Evolutionary conservation across 495 filamentous ascomycete species (phyloP).

Genomic region (Aspergillus saccharolyticus): DNA sequence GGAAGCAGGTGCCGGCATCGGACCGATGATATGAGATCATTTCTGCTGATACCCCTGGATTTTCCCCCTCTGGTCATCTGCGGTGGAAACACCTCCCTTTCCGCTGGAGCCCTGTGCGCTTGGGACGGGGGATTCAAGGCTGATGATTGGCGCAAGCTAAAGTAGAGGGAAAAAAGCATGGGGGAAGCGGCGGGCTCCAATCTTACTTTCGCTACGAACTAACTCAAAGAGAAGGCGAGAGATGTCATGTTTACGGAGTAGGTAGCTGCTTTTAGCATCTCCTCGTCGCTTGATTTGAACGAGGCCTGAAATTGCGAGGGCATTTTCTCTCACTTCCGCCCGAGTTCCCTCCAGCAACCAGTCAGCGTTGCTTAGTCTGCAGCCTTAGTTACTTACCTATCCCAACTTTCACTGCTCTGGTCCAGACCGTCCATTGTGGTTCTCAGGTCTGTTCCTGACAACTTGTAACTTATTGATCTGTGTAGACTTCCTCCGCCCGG

Average conservation of each 20-base stretch:
- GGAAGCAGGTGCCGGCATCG: background rate
- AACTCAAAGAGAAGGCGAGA: background rate
- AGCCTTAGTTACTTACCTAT: conserved; percentile 18
- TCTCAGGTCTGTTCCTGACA: conserved; percentile 4
- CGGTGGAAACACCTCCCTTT: background rate
- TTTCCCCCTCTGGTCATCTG: background rate
- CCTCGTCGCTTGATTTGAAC: background rate
- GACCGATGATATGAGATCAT: background rate
- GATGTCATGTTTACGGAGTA: background rate
- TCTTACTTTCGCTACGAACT: background rate
- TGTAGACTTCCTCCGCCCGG: background rate
- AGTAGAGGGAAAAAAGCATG: background rate
- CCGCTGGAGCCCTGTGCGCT: background rate
- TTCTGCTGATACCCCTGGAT: background rate
- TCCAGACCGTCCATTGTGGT: conserved; percentile 17
- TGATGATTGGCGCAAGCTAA: background rate
- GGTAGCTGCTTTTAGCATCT: too few relatives aligned
- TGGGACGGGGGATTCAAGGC: background rate
- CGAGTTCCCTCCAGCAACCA: background rate
- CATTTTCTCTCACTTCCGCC: background rate
- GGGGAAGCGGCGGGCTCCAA: too few relatives aligned
- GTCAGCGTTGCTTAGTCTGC: conserved; percentile 11
- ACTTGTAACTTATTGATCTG: too few relatives aligned
- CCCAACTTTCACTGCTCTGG: conserved; percentile 3
- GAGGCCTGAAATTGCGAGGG: background rate